Evolutionary conservation across 768 basidiomycete species (phyloP).

Genomic region (Fistulinella prunicolor): DNA sequence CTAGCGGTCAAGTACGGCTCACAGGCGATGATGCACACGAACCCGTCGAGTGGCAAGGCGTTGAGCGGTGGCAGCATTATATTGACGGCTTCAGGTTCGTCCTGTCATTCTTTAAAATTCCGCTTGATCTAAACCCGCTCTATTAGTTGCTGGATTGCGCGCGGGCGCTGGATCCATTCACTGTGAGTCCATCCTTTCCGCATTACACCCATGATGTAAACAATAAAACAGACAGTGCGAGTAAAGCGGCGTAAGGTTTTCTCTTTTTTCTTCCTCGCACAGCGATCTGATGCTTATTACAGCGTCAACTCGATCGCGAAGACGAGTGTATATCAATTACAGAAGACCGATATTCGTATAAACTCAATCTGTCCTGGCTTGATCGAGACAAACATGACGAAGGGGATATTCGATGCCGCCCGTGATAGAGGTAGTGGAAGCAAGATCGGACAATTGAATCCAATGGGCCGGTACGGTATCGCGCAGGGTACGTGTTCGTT

Average conservation of each 20-base stretch:
- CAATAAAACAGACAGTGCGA: slow-evolving; percentile 69
- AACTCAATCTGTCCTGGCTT: slow-evolving; percentile 90
- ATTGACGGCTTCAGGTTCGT: slow-evolving; percentile 77
- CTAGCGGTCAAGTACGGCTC: slow-evolving; percentile 87
- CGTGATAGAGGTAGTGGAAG: slow-evolving; percentile 65
- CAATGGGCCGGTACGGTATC: slow-evolving; percentile 78
- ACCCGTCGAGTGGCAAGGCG: slow-evolving; percentile 66
- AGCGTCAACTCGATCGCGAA: slow-evolving; percentile 89
- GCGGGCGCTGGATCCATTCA: slow-evolving; percentile 81
- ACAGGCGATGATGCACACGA: slow-evolving; percentile 70
- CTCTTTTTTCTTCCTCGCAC: not conserved
- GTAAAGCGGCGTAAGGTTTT: slow-evolving; percentile 80
- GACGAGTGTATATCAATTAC: slow-evolving; percentile 75
- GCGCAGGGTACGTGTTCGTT: slow-evolving; percentile 55
- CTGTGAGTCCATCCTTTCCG: slow-evolving; percentile 47
- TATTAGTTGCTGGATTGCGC: slow-evolving; percentile 75
- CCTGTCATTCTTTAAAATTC: not conserved
- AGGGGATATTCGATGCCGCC: slow-evolving; percentile 71
- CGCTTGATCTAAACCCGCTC: slow-evolving; percentile 1
- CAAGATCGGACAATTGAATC: slow-evolving; percentile 80
- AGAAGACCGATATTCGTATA: slow-evolving; percentile 80
- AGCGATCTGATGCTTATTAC: slow-evolving; percentile 7
- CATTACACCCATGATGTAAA: slow-evolving; percentile 9
- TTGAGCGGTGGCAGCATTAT: slow-evolving; percentile 78
- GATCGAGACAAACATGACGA: slow-evolving; percentile 93